Percentiles rank a stretch among this genome's conserved stretches.
Evolutionary conservation across 1,284 basidiomycete species (phyloP).

Genomic region (Cryptococcus wingfieldii): DNA sequence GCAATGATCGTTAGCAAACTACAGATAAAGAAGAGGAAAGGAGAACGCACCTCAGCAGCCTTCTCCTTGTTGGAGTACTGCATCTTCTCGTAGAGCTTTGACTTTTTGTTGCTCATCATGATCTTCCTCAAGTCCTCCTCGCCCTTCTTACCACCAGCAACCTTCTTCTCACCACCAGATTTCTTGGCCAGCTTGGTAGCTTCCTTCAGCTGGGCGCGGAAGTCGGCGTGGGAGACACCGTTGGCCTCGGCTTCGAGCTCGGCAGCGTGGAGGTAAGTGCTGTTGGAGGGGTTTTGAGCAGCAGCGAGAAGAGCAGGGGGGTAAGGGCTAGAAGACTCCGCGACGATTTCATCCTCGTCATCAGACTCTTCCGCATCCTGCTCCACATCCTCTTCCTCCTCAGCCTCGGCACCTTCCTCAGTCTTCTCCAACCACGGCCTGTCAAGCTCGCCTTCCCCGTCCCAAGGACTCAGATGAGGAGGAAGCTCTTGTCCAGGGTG

Average conservation of each 20-base stretch:
- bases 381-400: constrained; percentile 39
- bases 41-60: constrained; percentile 65
- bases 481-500: constrained; percentile 82
- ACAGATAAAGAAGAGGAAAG: constrained; percentile 1
- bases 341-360: constrained; percentile 49
- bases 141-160: constrained; percentile 26
- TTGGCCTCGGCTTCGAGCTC: constrained; percentile 91
- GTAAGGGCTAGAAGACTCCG: constrained; percentile 21
- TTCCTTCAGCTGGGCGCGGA: constrained; percentile 75
- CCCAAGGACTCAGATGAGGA: constrained; percentile 94
- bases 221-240: constrained; percentile 76
- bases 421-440: constrained; percentile 57
- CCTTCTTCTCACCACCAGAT: constrained; percentile 23
- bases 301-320: constrained; percentile 56
- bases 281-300: constrained; percentile 59
- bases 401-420: constrained; percentile 50
- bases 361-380: constrained; percentile 44
- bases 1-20: constrained; percentile 24
- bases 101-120: constrained; percentile 96
- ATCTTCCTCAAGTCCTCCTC: constrained; percentile 96
- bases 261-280: constrained; percentile 72
- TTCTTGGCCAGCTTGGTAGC: constrained; percentile 56
- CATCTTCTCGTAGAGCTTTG: constrained; percentile 94
- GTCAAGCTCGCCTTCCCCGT: constrained; percentile 62
- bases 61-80: constrained; percentile 81